Evolutionary conservation across 805 yeast species (phyloP).

Genomic region (Myxozyma kluyveri): DNA sequence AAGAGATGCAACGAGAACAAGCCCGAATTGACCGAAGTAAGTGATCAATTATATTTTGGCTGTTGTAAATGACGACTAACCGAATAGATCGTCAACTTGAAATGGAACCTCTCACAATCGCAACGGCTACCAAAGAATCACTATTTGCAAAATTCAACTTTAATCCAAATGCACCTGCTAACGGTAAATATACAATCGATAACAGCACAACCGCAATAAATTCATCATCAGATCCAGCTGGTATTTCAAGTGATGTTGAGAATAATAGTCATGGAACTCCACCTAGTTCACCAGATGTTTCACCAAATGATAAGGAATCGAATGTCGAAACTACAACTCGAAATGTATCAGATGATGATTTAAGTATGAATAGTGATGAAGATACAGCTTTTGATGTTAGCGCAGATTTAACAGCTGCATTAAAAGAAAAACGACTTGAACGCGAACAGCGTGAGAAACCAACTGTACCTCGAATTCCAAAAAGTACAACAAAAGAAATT

Average conservation of each 20-base stretch:
- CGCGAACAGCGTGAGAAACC: no score
- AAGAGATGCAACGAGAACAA: constrained; percentile 24
- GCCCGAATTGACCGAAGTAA: constrained; percentile 25
- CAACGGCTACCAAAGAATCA: constrained; percentile 10
- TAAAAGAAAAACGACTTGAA: background rate
- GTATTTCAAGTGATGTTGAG: background rate
- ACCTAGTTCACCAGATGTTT: constrained; percentile 3
- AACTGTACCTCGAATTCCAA: no score
- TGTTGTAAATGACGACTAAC: no score
- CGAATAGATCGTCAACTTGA: constrained; percentile 21
- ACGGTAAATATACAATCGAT: constrained; percentile 6
- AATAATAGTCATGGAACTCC: constrained; percentile 3
- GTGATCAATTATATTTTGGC: background rate
- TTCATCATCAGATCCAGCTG: background rate
- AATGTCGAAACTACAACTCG: background rate
- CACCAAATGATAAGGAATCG: background rate
- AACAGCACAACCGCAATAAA: background rate
- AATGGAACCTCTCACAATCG: constrained; percentile 15
- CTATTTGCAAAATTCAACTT: constrained; percentile 21
- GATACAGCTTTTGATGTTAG: background rate
- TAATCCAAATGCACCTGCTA: constrained; percentile 1
- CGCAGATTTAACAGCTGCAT: background rate
- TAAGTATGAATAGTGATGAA: background rate
- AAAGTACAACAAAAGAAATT: no score
- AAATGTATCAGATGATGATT: background rate